A percentile compares a stretch with the other conserved stretches of the same genome.
These are phyloP conservation scores for Exophiala bonariae DNA, from an alignment of 2,329 filamentous ascomycete genomes.

Conservation along the genomic window DNA sequence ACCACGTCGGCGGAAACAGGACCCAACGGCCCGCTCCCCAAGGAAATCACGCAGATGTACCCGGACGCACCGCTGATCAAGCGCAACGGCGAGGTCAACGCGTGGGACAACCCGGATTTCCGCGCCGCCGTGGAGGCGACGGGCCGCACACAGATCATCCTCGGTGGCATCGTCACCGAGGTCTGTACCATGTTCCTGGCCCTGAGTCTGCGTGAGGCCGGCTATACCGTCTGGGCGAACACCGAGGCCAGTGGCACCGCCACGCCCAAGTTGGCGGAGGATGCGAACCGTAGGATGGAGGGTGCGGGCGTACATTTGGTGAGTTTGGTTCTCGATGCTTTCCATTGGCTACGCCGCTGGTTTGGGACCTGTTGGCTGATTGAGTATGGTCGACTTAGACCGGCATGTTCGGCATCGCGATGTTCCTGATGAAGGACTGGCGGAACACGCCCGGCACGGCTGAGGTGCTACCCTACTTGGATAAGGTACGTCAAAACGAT, in stretches of 20 bases:
- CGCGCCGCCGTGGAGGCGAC: constrained; percentile 64
- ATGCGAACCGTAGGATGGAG: constrained; percentile 20
- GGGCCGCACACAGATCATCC: constrained; percentile 67
- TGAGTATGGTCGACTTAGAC: constrained; percentile 8
- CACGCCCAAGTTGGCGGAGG: constrained; percentile 58
- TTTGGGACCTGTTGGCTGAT: neutral
- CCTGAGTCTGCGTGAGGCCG: constrained; percentile 68
- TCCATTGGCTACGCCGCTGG: no score
- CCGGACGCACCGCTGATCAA: constrained; percentile 66
- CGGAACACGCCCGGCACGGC: constrained; percentile 54
- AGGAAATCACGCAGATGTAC: constrained; percentile 68
- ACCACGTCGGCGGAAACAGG: constrained; percentile 69
- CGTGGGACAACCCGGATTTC: constrained; percentile 74
- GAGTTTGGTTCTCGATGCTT: constrained; percentile 21
- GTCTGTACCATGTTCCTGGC: constrained; percentile 71
- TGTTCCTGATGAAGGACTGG: constrained; percentile 73
- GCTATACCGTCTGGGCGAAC: constrained; percentile 73
- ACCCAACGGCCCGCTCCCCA: constrained; percentile 69
- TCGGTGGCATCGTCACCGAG: constrained; percentile 72
- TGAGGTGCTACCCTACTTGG: constrained; percentile 64
- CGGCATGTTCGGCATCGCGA: constrained; percentile 61
- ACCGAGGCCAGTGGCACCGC: constrained; percentile 70
- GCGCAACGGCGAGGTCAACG: constrained; percentile 71
- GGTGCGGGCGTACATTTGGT: constrained; percentile 49
- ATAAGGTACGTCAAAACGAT: constrained; percentile 48